Conservation (phyloP, 495 filamentous ascomycete species). For the Penicillium goetzii region DNA sequence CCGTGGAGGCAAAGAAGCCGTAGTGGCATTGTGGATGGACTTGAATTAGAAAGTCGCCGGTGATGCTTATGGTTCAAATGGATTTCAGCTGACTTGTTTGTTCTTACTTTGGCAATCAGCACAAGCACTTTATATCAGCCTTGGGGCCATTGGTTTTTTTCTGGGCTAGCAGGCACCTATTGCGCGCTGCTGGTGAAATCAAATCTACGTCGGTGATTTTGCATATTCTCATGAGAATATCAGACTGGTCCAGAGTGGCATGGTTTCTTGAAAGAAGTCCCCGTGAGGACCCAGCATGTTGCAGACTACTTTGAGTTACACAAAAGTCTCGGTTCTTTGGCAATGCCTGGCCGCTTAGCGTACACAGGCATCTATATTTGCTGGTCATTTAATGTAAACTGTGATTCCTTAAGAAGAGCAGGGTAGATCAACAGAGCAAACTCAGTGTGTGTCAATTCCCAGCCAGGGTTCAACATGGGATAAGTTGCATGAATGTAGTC, state of each 20-base stretch:
- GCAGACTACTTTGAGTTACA: neutral
- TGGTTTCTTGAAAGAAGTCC: neutral
- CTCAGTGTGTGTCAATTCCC: too few relatives aligned
- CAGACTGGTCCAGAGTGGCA: neutral
- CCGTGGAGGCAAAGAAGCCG: constrained; percentile 38
- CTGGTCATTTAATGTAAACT: neutral
- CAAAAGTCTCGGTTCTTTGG: neutral
- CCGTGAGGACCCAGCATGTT: neutral
- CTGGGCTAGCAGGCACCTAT: neutral
- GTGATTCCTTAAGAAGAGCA: neutral
- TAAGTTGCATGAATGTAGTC: too few relatives aligned
- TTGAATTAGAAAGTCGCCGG: neutral
- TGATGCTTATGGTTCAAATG: neutral
- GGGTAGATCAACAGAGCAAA: too few relatives aligned
- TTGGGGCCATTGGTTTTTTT: neutral
- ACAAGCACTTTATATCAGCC: neutral
- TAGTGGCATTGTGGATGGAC: constrained; percentile 27
- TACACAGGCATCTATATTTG: neutral
- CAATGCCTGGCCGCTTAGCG: neutral
- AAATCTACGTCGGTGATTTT: neutral
- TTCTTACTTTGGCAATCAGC: neutral
- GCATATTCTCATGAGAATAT: neutral
- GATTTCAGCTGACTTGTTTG: neutral
- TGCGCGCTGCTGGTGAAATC: neutral
- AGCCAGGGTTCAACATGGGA: too few relatives aligned